These are phyloP conservation scores for Petasospora rhodanensis DNA, from an alignment of 1,139 yeast genomes.

Conservation along the genomic window DNA sequence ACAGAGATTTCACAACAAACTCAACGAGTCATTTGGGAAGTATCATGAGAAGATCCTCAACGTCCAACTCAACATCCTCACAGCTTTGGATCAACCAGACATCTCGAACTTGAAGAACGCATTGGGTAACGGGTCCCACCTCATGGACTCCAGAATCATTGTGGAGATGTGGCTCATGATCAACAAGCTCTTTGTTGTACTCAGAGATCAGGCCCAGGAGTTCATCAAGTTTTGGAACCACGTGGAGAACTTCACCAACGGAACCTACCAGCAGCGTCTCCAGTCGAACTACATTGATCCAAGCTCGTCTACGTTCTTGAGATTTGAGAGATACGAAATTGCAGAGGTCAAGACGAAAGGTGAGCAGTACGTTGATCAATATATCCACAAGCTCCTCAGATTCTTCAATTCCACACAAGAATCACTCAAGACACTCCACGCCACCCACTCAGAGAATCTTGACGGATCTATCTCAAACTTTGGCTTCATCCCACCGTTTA, in stretches of 20 bases:
- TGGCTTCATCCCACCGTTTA: slow-evolving; percentile 56
- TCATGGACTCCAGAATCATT: slow-evolving; percentile 43
- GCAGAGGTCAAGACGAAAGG: slow-evolving; percentile 34
- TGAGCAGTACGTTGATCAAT: slow-evolving; percentile 31
- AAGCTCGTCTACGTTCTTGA: slow-evolving; percentile 27
- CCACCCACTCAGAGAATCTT: slow-evolving; percentile 12
- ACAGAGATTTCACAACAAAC: slow-evolving; percentile 33
- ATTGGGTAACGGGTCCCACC: slow-evolving; percentile 19
- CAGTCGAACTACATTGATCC: slow-evolving; percentile 26
- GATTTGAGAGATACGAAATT: slow-evolving; percentile 34
- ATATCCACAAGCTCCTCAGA: slow-evolving; percentile 31
- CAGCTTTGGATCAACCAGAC: slow-evolving; percentile 27
- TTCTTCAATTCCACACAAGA: slow-evolving; percentile 35
- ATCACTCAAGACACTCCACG: slow-evolving; percentile 21
- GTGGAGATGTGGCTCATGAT: slow-evolving; percentile 52
- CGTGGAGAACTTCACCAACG: slow-evolving; percentile 41
- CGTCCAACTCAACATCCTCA: slow-evolving; percentile 29
- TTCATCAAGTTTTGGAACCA: slow-evolving; percentile 44
- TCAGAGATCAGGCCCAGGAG: slow-evolving; percentile 19
- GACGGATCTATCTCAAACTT: slow-evolving; percentile 32
- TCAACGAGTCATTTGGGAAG: slow-evolving; percentile 32
- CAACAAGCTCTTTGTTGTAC: slow-evolving; percentile 40
- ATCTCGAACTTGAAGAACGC: slow-evolving; percentile 22
- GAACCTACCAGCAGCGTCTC: slow-evolving; percentile 34
- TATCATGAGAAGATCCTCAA: slow-evolving; percentile 33